Evolutionary conservation across 345 rosid genomes (phyloP), one percentile per base, ranked within the genome.

Genomic region (Dovyalis caffra): DNA sequence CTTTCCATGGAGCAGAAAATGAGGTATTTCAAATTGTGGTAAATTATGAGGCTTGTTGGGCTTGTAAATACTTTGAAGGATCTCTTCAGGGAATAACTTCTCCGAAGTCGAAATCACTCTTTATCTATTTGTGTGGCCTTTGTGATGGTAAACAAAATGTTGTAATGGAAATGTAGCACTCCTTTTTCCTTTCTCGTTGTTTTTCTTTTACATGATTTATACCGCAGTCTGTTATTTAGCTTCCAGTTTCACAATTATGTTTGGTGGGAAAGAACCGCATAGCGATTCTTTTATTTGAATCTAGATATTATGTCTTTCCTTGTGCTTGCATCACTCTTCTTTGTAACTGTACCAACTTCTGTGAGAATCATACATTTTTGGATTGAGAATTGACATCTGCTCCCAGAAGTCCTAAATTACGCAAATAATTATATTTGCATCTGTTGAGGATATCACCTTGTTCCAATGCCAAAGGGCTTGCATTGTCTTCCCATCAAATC

Each of bases 1-100:
- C 84, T 88, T 89, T 75, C 80, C 90, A 14, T 91, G 91, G 90
- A 66, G 89, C 74, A 70, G 87, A 76, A 91, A 88, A 64, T 88
- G 84, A 90, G 79, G 64, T 7, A 20, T 38, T 49, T 6, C 74
- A 70, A 69, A 33, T 77, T 38, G 74, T 49, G 26, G 56, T 45
- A 20, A 58, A 66, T 51, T 31, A 72, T 63, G 49, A 53, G 51
- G 66, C 29, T 33, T 65, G 77, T 74, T 47, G 56, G 61, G 69
- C 21, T 6, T 82, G 89, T 85, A 80, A 72, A 85, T 82, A 74
- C 79, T 51, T 68, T 66, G 70, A 68, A 80, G 76, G 74, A 37
- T 74, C 77, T 68, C 63, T 25, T 18, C 21, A n/a, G 68, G 65
- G 80, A 66, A 71, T 57, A 45, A 65, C 78, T 81, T 78, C 71